Base-by-base conservation (phyloP, 2,329 filamentous ascomycete species). In the Helotiales sp. region DNA sequence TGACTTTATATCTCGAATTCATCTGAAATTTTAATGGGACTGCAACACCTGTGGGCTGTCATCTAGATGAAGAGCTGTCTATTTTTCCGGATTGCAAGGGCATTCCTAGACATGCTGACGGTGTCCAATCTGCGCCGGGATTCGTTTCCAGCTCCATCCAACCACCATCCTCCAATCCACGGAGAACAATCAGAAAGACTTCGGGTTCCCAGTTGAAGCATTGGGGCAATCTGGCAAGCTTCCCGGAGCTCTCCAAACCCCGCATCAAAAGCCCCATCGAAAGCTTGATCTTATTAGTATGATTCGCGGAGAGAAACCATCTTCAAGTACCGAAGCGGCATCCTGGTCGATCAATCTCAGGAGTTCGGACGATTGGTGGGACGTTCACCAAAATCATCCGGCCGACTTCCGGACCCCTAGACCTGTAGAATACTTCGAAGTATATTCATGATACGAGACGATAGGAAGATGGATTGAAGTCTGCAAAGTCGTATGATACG, bases 1-100 rank as follows among this genome's bases (percentile, higher is more conserved):
- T 40, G 66, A 50, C 62, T 68, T 73, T 70, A 71, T 71, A 66
- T 61, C 63, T 69, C 40, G 20, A 17, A 13, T 49, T 28, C 28
- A 37, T 43, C 60, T 34, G 8, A 15, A 62, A 37, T 24, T 63
- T 43, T 61, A 11, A 37, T 43, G 32, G 47, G 20, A 2, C 24
- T 26, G 13, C 20, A 32, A 30, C 28, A 52, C 26, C 58, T 52
- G 59, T 37, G 60, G 47, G 61, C 52, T 54, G 59, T 55, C 52
- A 24, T 54, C 59, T 11, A 49, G 60, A 62, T 66, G 60, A 58
- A 64, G 43, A 45, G 34, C 37, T 67, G 64, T 66, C 68, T 63
- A 73, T 73, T 72, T 72, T 73, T 71, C 72, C 72, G 72, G 69
- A 63, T 57, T 57, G 24, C 54, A 64, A 43, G 43, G 52, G 50